Percentiles rank a stretch among this genome's conserved stretches.
phyloP scores from a whole-genome alignment of 1,284 basidiomycete species.

The Ustilago crameri region DNA sequence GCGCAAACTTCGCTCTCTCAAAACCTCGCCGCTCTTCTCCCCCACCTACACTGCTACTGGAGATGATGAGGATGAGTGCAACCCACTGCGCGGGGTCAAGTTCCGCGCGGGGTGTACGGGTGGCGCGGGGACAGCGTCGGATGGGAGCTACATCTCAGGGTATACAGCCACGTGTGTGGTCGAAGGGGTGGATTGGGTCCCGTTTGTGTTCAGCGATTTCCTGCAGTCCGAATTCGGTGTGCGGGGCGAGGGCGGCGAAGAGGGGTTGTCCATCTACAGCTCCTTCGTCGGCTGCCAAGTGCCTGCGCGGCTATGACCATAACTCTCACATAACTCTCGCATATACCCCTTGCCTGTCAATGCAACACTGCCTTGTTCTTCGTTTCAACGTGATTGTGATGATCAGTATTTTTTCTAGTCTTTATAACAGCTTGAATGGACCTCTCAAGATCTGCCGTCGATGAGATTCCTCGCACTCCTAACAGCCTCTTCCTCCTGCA shows the following conservation, averaged over 20 bases:
- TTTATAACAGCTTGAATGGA: no score
- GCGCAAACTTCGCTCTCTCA: constrained; percentile 9
- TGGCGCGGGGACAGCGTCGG: not conserved
- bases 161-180: constrained; percentile 39
- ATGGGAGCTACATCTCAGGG: constrained; percentile 16
- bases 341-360: no score
- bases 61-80: constrained; percentile 12
- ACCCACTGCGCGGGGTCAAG: constrained; percentile 13
- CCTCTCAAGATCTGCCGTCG: constrained; percentile 17
- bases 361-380: no score
- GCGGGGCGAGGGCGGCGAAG: no score
- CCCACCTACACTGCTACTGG: not conserved
- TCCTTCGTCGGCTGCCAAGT: constrained; percentile 39
- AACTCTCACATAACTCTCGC: not conserved
- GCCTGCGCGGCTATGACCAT: constrained; percentile 16
- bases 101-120: constrained; percentile 32
- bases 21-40: constrained; percentile 12
- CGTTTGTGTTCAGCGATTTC: constrained; percentile 31
- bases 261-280: constrained; percentile 14
- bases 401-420: not conserved
- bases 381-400: not conserved
- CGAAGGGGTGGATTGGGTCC: constrained; percentile 34
- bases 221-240: constrained; percentile 20
- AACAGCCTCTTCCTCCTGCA: constrained; percentile 25
- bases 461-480: constrained; percentile 36